phyloP scores from a whole-genome alignment of 371 early-diverging fungal genomes.

The Mycotypha africana region DNA sequence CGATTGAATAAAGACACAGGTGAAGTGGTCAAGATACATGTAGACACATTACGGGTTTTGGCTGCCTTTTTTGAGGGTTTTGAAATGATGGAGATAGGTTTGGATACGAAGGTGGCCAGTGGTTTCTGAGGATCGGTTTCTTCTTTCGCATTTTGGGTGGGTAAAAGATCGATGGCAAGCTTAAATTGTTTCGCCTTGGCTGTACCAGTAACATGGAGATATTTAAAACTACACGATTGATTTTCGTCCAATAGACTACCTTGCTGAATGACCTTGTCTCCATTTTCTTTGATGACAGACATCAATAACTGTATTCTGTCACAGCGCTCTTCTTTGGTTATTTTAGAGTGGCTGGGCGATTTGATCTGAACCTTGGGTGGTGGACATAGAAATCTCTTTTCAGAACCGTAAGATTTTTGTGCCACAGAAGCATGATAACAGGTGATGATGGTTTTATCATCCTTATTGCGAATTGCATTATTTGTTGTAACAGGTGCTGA shows the following conservation, averaged over 20 bases:
- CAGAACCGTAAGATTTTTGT: constrained; percentile 87
- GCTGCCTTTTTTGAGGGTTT: constrained; percentile 85
- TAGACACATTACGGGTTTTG: constrained; percentile 69
- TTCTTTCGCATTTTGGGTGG: constrained; percentile 9
- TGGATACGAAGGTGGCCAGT: constrained; percentile 60
- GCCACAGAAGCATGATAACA: constrained; percentile 68
- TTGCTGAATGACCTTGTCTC: constrained; percentile 46
- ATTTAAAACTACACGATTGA: constrained; percentile 52
- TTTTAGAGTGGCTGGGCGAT: constrained; percentile 5
- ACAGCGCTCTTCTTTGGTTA: constrained; percentile 3
- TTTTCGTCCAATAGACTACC: constrained; percentile 51
- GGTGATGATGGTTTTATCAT: constrained; percentile 43
- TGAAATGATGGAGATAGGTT: constrained; percentile 74
- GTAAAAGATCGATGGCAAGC: constrained; percentile 53
- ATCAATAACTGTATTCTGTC: constrained; percentile 53
- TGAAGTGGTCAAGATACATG: constrained; percentile 67
- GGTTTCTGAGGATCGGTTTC: constrained; percentile 4
- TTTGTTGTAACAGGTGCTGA: not conserved
- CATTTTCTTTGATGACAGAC: constrained; percentile 57
- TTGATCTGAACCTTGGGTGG: constrained; percentile 62
- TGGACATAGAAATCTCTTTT: constrained; percentile 82
- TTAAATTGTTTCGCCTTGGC: constrained; percentile 75
- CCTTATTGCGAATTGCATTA: constrained; percentile 1
- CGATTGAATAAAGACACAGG: constrained; percentile 71
- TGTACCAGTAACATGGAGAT: constrained; percentile 71